Evolutionary conservation across 768 basidiomycete species (phyloP), one percentile per base, ranked within the genome.

Genomic region (Tulasnella sp.): DNA sequence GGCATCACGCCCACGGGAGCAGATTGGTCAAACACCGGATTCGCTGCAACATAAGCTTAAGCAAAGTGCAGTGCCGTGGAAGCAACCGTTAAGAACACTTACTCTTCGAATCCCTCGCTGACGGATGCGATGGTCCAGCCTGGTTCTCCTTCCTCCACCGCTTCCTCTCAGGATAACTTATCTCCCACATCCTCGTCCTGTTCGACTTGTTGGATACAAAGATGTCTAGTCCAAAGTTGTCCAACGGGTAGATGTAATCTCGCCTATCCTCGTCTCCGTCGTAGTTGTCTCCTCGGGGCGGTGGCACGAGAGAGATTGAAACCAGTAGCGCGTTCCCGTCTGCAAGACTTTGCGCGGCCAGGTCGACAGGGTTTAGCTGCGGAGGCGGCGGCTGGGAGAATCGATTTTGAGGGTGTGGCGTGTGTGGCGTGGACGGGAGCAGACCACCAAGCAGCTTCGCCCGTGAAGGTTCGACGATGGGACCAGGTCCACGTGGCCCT

Each of bases 141-240:
- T 61, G 69, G 26, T 35, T 55, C 71, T 69, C 42, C 70, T 32
- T 40, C 75, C 61, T 75, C 29, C 71, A 26, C 26, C 57, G 57
- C 57, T 61, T 61, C 55, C 70, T 77, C 73, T 90, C 88, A 1
- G 91, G 91, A 83, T 88, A 91, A 40, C 88, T 90, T 48, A 95
- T 87, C 83, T 94, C 93, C 80, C 95, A 93, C 80, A 92, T 83
- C 78, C 93, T 87, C 73, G 90, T 90, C 90, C 92, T 90, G 69
- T 89, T 91, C 16, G 75, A 76, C 84, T 91, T 91, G 81, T 95
- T 96, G 81, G 91, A 95, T 76, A 95, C 93, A 81, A 96, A 95
- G 3, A 95, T 91, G 79, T 96, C 94, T 81, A 96, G 83, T 73
- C 90, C 91, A 82, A 96, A 96, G 73, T 88, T 85, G 81, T 93